Conservation (phyloP, 225 moss, liverwort and hornwort genomes). For the Bryum argenteum region DNA sequence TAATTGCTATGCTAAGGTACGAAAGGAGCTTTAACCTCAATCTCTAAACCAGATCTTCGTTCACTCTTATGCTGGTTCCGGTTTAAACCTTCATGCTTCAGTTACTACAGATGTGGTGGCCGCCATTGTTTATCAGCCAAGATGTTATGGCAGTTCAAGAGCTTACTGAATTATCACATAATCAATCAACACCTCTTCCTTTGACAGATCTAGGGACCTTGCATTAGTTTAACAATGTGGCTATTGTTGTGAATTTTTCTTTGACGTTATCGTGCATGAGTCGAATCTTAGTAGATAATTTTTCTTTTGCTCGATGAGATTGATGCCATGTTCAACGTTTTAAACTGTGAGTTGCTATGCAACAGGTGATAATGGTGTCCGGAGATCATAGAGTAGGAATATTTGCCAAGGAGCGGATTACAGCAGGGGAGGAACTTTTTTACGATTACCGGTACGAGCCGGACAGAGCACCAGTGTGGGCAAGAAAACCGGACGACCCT, state of each 20-base stretch:
- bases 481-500: conserved; percentile 79
- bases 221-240: no score
- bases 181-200: no score
- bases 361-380: conserved; percentile 94
- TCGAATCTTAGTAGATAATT: neutral
- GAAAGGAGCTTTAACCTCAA: no score
- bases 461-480: conserved; percentile 91
- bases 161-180: no score
- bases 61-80: no score
- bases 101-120: neutral
- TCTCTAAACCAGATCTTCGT: no score
- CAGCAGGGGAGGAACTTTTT: conserved; percentile 92
- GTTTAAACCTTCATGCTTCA: neutral
- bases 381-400: conserved; percentile 99
- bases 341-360: conserved; percentile 12
- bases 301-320: neutral
- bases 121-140: no score
- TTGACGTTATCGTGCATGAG: neutral
- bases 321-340: neutral
- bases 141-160: no score
- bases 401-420: conserved; percentile 88
- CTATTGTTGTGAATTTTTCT: neutral
- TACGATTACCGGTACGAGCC: conserved; percentile 98
- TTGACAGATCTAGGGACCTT: no score
- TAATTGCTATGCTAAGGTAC: conserved; percentile 95